A percentile compares a stretch with the other conserved stretches of the same genome.
Conservation (phyloP, 768 basidiomycete genomes). For the Mycena floridula region DNA sequence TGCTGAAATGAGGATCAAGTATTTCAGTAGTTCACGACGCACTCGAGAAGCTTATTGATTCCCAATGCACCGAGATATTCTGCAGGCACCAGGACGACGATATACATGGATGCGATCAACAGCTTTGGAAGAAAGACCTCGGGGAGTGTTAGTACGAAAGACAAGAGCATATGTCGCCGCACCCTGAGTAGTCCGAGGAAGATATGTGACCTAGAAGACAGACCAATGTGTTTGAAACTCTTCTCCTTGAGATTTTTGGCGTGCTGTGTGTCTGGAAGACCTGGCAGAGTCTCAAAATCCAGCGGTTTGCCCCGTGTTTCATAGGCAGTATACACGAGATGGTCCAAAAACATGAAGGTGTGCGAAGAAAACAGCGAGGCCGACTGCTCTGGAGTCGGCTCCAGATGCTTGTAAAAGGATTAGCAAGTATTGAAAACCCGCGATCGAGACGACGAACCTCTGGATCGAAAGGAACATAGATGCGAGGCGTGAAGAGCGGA, state of each 20-base stretch:
- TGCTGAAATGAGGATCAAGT: neutral
- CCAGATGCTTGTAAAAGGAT: slow-evolving; percentile 12
- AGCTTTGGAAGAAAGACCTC: neutral
- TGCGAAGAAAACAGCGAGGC: slow-evolving; percentile 18
- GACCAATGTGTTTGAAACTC: neutral
- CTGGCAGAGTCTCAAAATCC: slow-evolving; percentile 1
- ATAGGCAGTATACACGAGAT: slow-evolving; percentile 1
- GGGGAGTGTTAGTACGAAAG: too few relatives aligned
- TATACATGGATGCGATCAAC: neutral
- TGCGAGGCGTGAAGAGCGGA: slow-evolving; percentile 37
- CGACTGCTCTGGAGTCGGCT: slow-evolving; percentile 32
- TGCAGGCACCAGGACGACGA: neutral
- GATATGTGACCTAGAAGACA: neutral
- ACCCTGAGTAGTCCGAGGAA: neutral
- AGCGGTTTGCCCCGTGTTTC: slow-evolving; percentile 1
- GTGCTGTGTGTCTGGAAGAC: slow-evolving; percentile 1
- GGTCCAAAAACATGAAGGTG: slow-evolving; percentile 1
- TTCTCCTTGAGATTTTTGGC: neutral
- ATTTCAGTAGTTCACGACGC: too few relatives aligned
- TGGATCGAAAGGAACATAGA: slow-evolving; percentile 39
- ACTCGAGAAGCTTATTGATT: slow-evolving; percentile 7
- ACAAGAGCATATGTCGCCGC: too few relatives aligned
- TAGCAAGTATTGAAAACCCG: slow-evolving; percentile 1
- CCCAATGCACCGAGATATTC: neutral
- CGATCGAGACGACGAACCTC: slow-evolving; percentile 16